Percentiles rank a stretch among this genome's conserved stretches.
These are phyloP conservation scores for Colletotrichum nymphaeae DNA, from an alignment of 2,329 filamentous ascomycete species.

Conservation along the genomic window DNA sequence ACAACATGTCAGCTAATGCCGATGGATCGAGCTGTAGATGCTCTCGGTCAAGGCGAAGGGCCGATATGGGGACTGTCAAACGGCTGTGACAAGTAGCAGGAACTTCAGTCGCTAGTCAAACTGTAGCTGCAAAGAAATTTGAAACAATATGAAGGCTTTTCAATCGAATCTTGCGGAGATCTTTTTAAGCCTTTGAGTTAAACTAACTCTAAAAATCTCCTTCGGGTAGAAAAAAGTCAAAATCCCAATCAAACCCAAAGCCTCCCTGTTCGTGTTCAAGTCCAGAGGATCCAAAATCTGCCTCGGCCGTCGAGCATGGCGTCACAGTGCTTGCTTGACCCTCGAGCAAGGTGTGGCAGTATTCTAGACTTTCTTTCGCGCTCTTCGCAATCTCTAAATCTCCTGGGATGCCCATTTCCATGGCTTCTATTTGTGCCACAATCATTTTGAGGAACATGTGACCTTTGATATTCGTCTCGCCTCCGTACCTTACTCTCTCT, in stretches of 20 bases:
- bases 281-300: conserved; percentile 9
- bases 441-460: not conserved
- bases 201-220: not conserved
- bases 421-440: conserved; percentile 43
- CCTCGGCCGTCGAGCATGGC: not conserved
- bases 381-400: conserved; percentile 44
- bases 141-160: too few species aligned
- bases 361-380: conserved; percentile 47
- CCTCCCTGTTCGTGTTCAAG: not conserved
- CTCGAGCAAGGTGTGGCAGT: conserved; percentile 45
- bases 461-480: not conserved
- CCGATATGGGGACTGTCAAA: too few species aligned
- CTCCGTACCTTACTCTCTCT: not conserved
- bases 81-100: too few species aligned
- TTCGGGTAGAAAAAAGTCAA: not conserved
- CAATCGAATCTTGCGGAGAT: too few species aligned
- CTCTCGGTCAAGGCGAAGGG: too few species aligned
- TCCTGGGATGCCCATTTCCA: conserved; percentile 40
- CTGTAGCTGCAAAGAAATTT: too few species aligned
- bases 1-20: too few species aligned
- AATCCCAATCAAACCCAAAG: not conserved
- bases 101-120: too few species aligned
- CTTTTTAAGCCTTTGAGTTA: not conserved
- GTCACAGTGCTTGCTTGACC: conserved; percentile 26
- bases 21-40: too few species aligned